phyloP scores from a whole-genome alignment of 345 rosid species.

The Conringia planisiliqua region DNA sequence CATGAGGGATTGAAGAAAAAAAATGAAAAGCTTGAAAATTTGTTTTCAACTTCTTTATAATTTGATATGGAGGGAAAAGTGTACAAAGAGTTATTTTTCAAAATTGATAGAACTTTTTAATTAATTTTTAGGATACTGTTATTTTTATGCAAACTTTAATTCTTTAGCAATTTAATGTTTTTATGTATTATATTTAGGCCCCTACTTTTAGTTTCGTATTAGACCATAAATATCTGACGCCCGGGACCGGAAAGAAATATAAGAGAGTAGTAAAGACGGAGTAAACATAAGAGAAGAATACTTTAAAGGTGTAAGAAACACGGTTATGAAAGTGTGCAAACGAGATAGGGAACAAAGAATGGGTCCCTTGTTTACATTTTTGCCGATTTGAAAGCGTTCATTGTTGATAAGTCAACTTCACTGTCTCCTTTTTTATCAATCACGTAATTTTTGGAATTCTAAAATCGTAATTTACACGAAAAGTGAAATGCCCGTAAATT shows the following conservation, averaged over 20 bases:
- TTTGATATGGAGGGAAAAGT: too few species aligned
- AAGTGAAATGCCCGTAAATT: constrained; percentile 5
- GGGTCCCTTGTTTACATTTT: constrained; percentile 50
- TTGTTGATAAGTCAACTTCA: constrained; percentile 68
- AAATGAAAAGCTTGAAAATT: too few species aligned
- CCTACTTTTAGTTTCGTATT: too few species aligned
- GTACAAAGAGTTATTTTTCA: too few species aligned
- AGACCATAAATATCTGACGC: too few species aligned
- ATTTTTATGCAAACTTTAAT: too few species aligned
- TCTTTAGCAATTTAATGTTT: too few species aligned
- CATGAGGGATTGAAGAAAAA: too few species aligned
- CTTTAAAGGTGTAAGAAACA: constrained; percentile 11
- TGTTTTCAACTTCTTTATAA: too few species aligned
- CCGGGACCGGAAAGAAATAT: neutral
- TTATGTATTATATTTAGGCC: too few species aligned
- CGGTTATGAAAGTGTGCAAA: constrained; percentile 42
- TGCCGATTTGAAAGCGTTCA: constrained; percentile 30
- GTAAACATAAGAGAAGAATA: neutral
- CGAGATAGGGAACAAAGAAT: constrained; percentile 49
- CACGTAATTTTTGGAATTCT: constrained; percentile 9
- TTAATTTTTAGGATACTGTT: too few species aligned
- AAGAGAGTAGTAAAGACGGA: neutral
- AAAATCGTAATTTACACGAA: constrained; percentile 22
- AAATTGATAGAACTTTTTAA: too few species aligned
- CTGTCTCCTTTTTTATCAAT: constrained; percentile 40